phyloP scores from a whole-genome alignment of 768 basidiomycete species.

The Suillus spraguei region DNA sequence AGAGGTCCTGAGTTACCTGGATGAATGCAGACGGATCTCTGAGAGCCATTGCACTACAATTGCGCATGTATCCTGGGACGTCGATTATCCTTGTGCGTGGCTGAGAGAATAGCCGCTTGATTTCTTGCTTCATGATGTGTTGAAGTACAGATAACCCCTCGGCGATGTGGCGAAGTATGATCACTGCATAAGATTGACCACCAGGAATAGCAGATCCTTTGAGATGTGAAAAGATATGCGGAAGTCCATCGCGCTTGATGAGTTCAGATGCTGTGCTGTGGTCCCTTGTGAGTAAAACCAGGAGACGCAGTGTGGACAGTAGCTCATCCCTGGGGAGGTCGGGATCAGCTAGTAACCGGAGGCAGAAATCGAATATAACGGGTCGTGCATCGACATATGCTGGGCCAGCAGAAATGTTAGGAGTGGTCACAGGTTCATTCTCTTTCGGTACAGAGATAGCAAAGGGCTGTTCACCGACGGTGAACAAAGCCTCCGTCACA shows the following conservation, averaged over 20 bases:
- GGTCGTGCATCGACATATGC: constrained; percentile 59
- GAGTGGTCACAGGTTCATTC: constrained; percentile 57
- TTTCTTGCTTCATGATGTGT: constrained; percentile 77
- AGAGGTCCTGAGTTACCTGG: constrained; percentile 67
- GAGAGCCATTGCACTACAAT: constrained; percentile 76
- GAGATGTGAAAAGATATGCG: constrained; percentile 66
- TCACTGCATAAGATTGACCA: constrained; percentile 81
- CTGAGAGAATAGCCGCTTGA: constrained; percentile 79
- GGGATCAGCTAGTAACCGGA: constrained; percentile 66
- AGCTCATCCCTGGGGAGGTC: constrained; percentile 79
- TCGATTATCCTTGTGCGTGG: constrained; percentile 73
- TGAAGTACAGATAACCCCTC: constrained; percentile 73
- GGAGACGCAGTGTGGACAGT: constrained; percentile 76
- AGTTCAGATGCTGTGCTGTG: constrained; percentile 65
- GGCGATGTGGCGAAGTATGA: constrained; percentile 89
- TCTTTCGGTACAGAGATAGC: constrained; percentile 69
- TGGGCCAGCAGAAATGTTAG: constrained; percentile 61
- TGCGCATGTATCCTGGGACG: constrained; percentile 69
- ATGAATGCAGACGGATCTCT: constrained; percentile 82
- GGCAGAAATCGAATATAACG: constrained; percentile 74
- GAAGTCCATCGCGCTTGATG: constrained; percentile 65
- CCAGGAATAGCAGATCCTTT: constrained; percentile 58
- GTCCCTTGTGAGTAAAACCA: constrained; percentile 84
- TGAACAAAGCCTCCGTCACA: constrained; percentile 82
- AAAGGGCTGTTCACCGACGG: constrained; percentile 72